A percentile compares a stretch with the other conserved stretches of the same genome.
Conservation (phyloP, 1,284 basidiomycete species). For the Ganoderma sinense region DNA sequence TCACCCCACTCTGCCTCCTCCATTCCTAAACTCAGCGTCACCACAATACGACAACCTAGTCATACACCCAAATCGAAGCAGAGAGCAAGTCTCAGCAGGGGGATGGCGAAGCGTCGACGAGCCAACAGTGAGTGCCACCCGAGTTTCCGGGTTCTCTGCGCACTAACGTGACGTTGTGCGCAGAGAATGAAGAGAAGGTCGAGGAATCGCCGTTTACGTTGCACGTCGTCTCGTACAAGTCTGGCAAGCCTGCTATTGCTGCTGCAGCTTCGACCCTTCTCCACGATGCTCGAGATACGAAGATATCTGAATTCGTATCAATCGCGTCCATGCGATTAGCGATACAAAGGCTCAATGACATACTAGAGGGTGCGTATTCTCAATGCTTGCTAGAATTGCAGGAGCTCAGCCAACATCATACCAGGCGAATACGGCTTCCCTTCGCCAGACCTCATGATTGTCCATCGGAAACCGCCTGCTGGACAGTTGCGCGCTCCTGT, state of each 20-base stretch:
- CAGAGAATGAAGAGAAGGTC: conserved; percentile 16
- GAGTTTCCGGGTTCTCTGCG: background rate
- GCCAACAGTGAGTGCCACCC: conserved; percentile 17
- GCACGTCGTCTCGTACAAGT: conserved; percentile 45
- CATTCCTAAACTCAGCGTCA: conserved; percentile 43
- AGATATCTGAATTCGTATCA: conserved; percentile 3
- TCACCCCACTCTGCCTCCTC: conserved; percentile 52
- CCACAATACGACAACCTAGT: conserved; percentile 45
- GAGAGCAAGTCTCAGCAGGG: conserved; percentile 29
- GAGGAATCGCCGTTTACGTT: conserved; percentile 35
- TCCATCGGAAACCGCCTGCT: conserved; percentile 60
- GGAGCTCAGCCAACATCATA: background rate
- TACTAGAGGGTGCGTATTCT: conserved; percentile 63
- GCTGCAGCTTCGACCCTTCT: conserved; percentile 37
- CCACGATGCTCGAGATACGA: conserved; percentile 9
- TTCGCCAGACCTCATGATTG: conserved; percentile 78
- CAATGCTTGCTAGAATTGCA: background rate
- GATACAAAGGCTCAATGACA: conserved; percentile 52
- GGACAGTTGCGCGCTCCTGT: conserved; percentile 50
- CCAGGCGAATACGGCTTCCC: conserved; percentile 56
- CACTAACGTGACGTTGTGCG: background rate
- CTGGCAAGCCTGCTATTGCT: conserved; percentile 48
- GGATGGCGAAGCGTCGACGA: conserved; percentile 35
- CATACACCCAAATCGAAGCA: conserved; percentile 26
- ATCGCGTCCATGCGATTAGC: conserved; percentile 29